Conservation (phyloP, 805 yeast species). For the Kuraishia borneana region DNA sequence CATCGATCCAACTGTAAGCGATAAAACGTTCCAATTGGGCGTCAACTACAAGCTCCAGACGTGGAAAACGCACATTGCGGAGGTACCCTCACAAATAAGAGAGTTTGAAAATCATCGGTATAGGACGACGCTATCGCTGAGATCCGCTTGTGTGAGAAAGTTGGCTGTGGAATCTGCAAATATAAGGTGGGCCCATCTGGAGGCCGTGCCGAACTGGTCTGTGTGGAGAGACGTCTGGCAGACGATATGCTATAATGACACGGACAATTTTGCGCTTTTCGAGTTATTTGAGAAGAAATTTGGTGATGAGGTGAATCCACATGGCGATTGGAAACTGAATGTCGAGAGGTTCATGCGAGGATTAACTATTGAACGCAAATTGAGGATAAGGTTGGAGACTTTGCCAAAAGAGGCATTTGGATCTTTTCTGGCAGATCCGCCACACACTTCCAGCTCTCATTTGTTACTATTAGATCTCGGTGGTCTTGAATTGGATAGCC, state of each 20-base stretch:
- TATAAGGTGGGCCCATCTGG: slow-evolving; percentile 12
- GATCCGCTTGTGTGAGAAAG: slow-evolving; percentile 11
- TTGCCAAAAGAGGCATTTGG: not conserved
- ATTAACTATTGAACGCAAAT: not conserved
- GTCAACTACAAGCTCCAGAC: too few relatives aligned
- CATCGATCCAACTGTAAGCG: too few relatives aligned
- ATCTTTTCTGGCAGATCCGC: slow-evolving; percentile 2
- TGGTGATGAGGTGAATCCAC: not conserved
- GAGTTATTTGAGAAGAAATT: slow-evolving; percentile 16
- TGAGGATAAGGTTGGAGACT: not conserved
- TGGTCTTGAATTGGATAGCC: not conserved
- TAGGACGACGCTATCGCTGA: too few relatives aligned
- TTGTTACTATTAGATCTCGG: not conserved
- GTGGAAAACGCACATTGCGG: too few relatives aligned
- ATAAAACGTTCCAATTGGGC: too few relatives aligned
- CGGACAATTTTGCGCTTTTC: slow-evolving; percentile 19
- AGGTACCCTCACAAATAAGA: too few relatives aligned
- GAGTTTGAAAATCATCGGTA: too few relatives aligned
- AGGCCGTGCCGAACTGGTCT: slow-evolving; percentile 9
- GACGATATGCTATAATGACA: slow-evolving; percentile 13
- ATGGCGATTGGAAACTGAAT: not conserved
- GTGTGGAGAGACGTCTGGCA: slow-evolving; percentile 23
- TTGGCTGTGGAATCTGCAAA: slow-evolving; percentile 14
- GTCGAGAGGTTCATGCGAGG: not conserved
- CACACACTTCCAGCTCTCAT: not conserved